phyloP scores from a whole-genome alignment of 2,329 filamentous ascomycete species.

The Sarocladium brachiariae region DNA sequence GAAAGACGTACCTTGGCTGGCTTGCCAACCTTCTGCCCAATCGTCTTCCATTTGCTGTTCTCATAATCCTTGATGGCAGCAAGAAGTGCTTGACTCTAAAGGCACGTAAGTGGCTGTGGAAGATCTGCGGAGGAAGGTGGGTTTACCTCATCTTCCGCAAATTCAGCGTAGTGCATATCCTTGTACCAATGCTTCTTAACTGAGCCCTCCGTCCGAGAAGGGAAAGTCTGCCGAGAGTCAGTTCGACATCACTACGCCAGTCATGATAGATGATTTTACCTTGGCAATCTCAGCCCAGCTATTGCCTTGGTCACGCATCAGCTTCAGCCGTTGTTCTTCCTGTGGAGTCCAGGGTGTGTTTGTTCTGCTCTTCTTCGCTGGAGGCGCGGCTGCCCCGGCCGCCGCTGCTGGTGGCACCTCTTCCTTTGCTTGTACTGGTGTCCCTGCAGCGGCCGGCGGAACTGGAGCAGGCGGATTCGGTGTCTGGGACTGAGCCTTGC shows the following conservation, averaged over 20 bases:
- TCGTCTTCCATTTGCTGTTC: conserved; percentile 96
- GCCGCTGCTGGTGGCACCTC: conserved; percentile 9
- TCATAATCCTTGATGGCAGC: conserved; percentile 98
- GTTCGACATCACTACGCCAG: neutral
- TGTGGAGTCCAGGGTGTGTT: conserved; percentile 97
- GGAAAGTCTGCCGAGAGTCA: conserved; percentile 62
- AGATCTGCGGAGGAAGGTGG: conserved; percentile 12
- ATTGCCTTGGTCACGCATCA: conserved; percentile 86
- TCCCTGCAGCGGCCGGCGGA: neutral
- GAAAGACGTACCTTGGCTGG: conserved; percentile 65
- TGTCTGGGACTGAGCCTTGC: conserved; percentile 14
- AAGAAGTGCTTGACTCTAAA: conserved; percentile 68
- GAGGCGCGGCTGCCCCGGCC: conserved; percentile 34
- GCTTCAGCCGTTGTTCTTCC: conserved; percentile 86
- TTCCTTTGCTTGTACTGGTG: conserved; percentile 24
- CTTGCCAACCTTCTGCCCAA: conserved; percentile 94
- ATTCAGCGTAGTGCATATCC: conserved; percentile 99
- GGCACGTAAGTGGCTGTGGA: neutral
- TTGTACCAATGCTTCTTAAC: conserved; percentile 99
- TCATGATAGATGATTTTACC: conserved; percentile 57
- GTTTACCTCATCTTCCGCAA: conserved; percentile 89
- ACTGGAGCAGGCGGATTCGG: conserved; percentile 9
- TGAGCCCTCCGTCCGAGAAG: conserved; percentile 86
- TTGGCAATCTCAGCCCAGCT: conserved; percentile 99
- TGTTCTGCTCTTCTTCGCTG: conserved; percentile 88